Conservation (phyloP, 345 rosid species). For the Citrus inodora region DNA sequence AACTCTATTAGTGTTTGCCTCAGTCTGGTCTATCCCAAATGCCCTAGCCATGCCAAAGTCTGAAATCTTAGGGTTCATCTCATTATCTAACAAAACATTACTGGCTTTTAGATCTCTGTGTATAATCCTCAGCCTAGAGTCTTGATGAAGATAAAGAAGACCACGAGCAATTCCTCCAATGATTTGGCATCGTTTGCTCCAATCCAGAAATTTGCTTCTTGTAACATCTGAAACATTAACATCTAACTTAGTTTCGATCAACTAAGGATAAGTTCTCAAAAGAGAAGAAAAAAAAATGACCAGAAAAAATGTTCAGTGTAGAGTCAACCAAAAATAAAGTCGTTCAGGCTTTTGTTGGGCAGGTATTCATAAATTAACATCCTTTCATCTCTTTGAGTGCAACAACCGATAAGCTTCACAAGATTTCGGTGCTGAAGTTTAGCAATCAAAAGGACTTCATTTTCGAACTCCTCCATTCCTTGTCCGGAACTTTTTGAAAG, state of each 20-base stretch:
- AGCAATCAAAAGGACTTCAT: slow-evolving; percentile 27
- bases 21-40: slow-evolving; percentile 38
- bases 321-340: no score
- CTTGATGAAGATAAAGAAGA: slow-evolving; percentile 46
- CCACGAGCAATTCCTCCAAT: slow-evolving; percentile 44
- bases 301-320: no score
- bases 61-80: slow-evolving; percentile 43
- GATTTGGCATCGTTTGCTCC: slow-evolving; percentile 25
- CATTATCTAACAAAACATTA: slow-evolving; percentile 37
- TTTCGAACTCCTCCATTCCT: slow-evolving; percentile 33
- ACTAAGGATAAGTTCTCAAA: not conserved
- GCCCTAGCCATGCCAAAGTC: slow-evolving; percentile 57
- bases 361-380: slow-evolving; percentile 34
- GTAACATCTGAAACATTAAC: slow-evolving; percentile 15
- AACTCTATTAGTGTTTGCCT: slow-evolving; percentile 38
- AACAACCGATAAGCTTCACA: slow-evolving; percentile 34
- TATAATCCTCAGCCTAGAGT: slow-evolving; percentile 48
- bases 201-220: slow-evolving; percentile 24
- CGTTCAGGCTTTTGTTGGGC: slow-evolving; percentile 19
- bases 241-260: not conserved
- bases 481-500: slow-evolving; percentile 30
- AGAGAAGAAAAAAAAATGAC: not conserved
- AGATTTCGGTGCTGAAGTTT: slow-evolving; percentile 39
- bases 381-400: slow-evolving; percentile 24
- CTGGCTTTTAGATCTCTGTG: slow-evolving; percentile 50